Conservation (phyloP, 345 rosid species). For the Iberis pinnata region DNA sequence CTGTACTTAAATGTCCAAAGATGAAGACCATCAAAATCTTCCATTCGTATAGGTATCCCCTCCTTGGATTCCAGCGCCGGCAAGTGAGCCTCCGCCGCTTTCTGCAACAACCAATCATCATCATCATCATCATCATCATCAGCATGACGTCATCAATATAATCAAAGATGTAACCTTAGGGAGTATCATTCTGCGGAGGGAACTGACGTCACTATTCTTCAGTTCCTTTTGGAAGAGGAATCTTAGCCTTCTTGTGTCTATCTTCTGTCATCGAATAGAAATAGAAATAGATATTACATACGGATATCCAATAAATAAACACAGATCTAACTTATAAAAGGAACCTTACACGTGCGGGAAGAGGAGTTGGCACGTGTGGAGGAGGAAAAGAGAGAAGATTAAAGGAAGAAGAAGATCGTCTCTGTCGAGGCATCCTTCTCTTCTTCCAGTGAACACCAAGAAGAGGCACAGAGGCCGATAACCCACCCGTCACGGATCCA, state of each 20-base stretch:
- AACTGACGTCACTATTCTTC: conserved; percentile 91
- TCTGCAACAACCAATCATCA: conserved; percentile 36
- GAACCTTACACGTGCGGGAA: conserved; percentile 67
- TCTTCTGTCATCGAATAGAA: conserved; percentile 62
- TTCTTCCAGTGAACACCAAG: conserved; percentile 67
- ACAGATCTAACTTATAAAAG: neutral
- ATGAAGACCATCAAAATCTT: conserved; percentile 71
- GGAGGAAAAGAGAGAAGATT: conserved; percentile 39
- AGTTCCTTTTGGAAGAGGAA: conserved; percentile 91
- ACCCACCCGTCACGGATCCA: conserved; percentile 39
- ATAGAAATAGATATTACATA: no score
- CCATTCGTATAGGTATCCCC: conserved; percentile 71
- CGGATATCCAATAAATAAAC: no score
- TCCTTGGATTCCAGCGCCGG: conserved; percentile 80
- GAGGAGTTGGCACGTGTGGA: conserved; percentile 28
- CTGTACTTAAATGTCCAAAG: conserved; percentile 92
- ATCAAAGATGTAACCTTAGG: conserved; percentile 69
- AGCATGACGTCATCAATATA: neutral
- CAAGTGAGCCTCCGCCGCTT: conserved; percentile 88
- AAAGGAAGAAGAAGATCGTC: conserved; percentile 57
- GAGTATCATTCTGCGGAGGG: conserved; percentile 83
- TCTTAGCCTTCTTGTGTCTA: conserved; percentile 57
- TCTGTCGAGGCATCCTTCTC: conserved; percentile 85
- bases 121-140: neutral
- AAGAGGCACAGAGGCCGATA: conserved; percentile 37